phyloP scores from a whole-genome alignment of 768 basidiomycete genomes.

The Tubosaeta sp. region DNA sequence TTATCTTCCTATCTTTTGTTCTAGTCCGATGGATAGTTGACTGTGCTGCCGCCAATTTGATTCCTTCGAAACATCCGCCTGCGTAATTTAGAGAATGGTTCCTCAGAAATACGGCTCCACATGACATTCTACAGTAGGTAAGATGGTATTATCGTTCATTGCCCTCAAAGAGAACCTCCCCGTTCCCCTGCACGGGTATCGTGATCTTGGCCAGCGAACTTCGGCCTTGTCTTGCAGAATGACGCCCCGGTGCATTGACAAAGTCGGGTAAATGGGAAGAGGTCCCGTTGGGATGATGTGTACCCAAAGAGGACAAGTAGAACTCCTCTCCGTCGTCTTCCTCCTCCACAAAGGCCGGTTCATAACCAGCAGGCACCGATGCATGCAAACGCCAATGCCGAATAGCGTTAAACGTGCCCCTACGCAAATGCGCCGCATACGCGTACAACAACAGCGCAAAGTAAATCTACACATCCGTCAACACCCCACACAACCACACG shows the following conservation, averaged over 20 bases:
- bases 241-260: slow-evolving; percentile 47
- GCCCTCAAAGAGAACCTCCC: slow-evolving; percentile 62
- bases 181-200: slow-evolving; percentile 40
- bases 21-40: too few relatives aligned
- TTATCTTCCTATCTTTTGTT: too few relatives aligned
- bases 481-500: background rate
- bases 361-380: slow-evolving; percentile 20
- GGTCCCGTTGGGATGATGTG: slow-evolving; percentile 37
- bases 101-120: slow-evolving; percentile 7
- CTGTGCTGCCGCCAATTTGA: too few relatives aligned
- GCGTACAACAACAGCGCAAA: slow-evolving; percentile 90
- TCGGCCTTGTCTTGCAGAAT: slow-evolving; percentile 23
- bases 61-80: background rate
- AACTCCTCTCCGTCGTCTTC: slow-evolving; percentile 66
- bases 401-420: slow-evolving; percentile 83
- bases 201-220: slow-evolving; percentile 25
- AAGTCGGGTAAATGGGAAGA: slow-evolving; percentile 61
- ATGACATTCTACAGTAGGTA: slow-evolving; percentile 17
- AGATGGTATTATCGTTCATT: slow-evolving; percentile 39
- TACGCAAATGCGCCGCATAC: slow-evolving; percentile 87
- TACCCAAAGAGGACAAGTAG: slow-evolving; percentile 60
- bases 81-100: background rate
- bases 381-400: slow-evolving; percentile 35
- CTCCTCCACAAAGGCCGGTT: slow-evolving; percentile 41
- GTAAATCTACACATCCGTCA: slow-evolving; percentile 59